Percentiles rank a stretch among this genome's conserved stretches.
These are phyloP conservation scores for Coelomomyces lativittatus DNA, from an alignment of 371 early-diverging fungal species.

Conservation along the genomic window DNA sequence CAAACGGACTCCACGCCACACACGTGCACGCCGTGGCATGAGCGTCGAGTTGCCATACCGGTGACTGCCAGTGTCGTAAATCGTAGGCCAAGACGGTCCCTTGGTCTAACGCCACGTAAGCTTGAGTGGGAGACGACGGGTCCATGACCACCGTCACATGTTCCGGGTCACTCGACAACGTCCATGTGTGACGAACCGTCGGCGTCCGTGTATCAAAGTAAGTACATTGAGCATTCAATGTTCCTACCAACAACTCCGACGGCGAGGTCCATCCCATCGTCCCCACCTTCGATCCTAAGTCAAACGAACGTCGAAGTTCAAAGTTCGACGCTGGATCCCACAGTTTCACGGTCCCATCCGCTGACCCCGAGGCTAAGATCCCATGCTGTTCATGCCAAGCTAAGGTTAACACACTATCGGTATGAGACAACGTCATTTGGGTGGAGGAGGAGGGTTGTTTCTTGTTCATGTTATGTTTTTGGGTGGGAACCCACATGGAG, in stretches of 20 bases:
- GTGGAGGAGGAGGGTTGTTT: too few species aligned
- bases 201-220: constrained; percentile 75
- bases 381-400: neutral
- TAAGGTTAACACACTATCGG: constrained; percentile 44
- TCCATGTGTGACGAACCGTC: constrained; percentile 32
- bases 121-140: constrained; percentile 29
- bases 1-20: constrained; percentile 57
- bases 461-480: constrained; percentile 58
- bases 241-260: too few species aligned
- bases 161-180: constrained; percentile 72
- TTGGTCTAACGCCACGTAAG: constrained; percentile 61
- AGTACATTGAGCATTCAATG: constrained; percentile 61
- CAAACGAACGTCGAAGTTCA: too few species aligned
- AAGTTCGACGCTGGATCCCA: constrained; percentile 1
- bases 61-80: constrained; percentile 30
- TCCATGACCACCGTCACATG: constrained; percentile 67
- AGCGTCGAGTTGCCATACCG: constrained; percentile 73
- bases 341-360: constrained; percentile 3
- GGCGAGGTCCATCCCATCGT: constrained; percentile 55
- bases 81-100: constrained; percentile 76
- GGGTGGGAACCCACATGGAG: constrained; percentile 41
- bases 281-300: neutral
- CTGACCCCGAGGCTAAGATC: constrained; percentile 2
- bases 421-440: too few species aligned
- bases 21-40: constrained; percentile 71